Evolutionary conservation across 441 rosid species (phyloP), one percentile per base, ranked within the genome.

Genomic region (Erodium moschatum): DNA sequence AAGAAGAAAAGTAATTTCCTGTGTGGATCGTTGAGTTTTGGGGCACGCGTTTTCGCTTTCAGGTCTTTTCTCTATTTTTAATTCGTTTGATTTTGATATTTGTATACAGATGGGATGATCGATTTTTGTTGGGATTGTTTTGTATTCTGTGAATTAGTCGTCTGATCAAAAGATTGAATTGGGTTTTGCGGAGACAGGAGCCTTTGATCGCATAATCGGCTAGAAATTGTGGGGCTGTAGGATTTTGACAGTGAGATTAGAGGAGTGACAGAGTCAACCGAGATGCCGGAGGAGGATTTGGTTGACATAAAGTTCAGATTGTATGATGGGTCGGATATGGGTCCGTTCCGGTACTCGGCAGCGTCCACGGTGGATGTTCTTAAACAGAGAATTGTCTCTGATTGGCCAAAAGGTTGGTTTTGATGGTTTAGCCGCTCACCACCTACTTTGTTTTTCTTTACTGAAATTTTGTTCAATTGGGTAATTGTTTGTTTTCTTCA

Each of bases 311-410:
- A 88, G 76, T 92, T 92, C 83, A 85, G 96, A 84, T 78, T 92
- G 60, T 89, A 82, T 73, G 97, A 92, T 75, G 97, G 97, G 56
- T 89, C 97, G 42, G 97, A 92, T 69, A 84, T 92, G 82, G 97
- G 97, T 8, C 97, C 97, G 0, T 88, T 92, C 77, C 83, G 87
- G 63, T 92, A 87, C 86, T 85, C 96, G 2, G 65, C 91, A 9
- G 82, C 95, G 0, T 92, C 97, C 3, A 92, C 96, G 7, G 84
- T 92, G 7, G 96, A 92, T 71, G 77, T 86, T 78, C 88, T 92
- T 62, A 92, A 92, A 85, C 96, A 92, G 79, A 80, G 95, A 70
- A 85, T 92, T 62, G 86, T 92, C 69, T 85, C 95, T 46, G 97
- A 92, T 84, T 92, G 97, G 97, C 97, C 97, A 21, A 88, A 85